These are phyloP conservation scores for Cinnamomum micranthum DNA, from an alignment of 164 flowering plant genomes.

Conservation along the genomic window DNA sequence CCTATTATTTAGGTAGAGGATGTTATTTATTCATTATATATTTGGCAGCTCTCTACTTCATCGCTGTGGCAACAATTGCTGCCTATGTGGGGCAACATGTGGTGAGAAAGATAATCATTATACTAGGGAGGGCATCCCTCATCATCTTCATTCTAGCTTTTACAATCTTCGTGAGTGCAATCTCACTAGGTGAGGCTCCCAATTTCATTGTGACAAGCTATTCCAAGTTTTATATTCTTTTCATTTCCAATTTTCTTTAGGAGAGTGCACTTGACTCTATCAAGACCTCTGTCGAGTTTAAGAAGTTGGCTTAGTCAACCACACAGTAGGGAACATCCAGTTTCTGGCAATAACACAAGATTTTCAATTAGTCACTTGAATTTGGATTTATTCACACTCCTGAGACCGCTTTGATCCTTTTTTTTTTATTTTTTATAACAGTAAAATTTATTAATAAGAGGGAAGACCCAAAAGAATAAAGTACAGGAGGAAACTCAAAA, in stretches of 20 bases:
- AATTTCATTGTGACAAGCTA: not conserved
- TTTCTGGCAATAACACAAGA: too few relatives aligned
- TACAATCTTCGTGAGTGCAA: conserved; percentile 85
- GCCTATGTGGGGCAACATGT: conserved; percentile 86
- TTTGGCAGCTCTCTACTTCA: conserved; percentile 73
- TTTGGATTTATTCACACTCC: too few relatives aligned
- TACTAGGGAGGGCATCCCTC: conserved; percentile 84
- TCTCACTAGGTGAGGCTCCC: conserved; percentile 63
- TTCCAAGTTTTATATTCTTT: not conserved
- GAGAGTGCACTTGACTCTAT: not conserved
- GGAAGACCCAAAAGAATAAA: too few relatives aligned
- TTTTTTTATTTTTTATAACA: too few relatives aligned
- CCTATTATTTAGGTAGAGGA: not conserved
- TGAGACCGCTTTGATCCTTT: too few relatives aligned
- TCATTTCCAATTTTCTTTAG: too few relatives aligned
- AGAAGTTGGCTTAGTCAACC: too few relatives aligned
- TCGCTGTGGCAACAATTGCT: conserved; percentile 76
- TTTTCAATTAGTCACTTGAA: too few relatives aligned
- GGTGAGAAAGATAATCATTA: conserved; percentile 60
- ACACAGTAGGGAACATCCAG: too few relatives aligned
- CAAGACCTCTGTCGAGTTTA: too few relatives aligned
- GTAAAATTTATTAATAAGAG: too few relatives aligned
- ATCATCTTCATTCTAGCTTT: conserved; percentile 86
- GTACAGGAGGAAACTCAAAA: too few relatives aligned
- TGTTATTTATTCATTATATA: not conserved